Evolutionary conservation across 1,284 basidiomycete species (phyloP).

Genomic region (Stygiomarasmius scandens): DNA sequence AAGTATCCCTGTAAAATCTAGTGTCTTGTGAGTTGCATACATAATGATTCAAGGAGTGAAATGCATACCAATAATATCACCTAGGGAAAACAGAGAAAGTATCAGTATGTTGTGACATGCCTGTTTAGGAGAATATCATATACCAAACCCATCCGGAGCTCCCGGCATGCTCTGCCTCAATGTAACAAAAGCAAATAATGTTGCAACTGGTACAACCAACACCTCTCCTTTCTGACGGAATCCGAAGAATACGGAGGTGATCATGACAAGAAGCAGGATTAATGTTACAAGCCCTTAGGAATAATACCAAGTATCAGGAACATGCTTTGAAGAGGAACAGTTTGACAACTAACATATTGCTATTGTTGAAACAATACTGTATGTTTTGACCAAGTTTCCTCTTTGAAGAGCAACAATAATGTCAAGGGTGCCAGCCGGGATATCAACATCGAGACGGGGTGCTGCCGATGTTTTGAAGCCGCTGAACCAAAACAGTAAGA

Average conservation of each 20-base stretch:
- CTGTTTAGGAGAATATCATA: too few relatives aligned
- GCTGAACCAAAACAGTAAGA: neutral
- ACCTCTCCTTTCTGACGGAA: neutral
- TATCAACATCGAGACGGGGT: neutral
- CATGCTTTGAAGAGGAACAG: too few relatives aligned
- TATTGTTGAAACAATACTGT: neutral
- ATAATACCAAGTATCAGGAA: neutral
- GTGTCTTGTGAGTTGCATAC: too few relatives aligned
- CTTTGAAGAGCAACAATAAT: conserved; percentile 1
- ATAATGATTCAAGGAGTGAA: too few relatives aligned
- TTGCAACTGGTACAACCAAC: too few relatives aligned
- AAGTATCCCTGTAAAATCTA: too few relatives aligned
- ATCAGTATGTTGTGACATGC: too few relatives aligned
- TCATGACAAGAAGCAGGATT: neutral
- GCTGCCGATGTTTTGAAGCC: neutral
- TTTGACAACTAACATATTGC: neutral
- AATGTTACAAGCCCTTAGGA: neutral
- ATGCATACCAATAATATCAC: too few relatives aligned
- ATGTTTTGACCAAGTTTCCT: conserved; percentile 2
- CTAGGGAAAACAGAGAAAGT: too few relatives aligned
- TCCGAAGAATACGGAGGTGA: conserved; percentile 1
- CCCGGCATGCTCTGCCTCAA: too few relatives aligned
- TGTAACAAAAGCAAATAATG: too few relatives aligned
- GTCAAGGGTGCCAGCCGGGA: neutral
- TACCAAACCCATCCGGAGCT: too few relatives aligned